Evolutionary conservation across 2,329 filamentous ascomycete species (phyloP).

Genomic region (Fusarium chlamydosporum): DNA sequence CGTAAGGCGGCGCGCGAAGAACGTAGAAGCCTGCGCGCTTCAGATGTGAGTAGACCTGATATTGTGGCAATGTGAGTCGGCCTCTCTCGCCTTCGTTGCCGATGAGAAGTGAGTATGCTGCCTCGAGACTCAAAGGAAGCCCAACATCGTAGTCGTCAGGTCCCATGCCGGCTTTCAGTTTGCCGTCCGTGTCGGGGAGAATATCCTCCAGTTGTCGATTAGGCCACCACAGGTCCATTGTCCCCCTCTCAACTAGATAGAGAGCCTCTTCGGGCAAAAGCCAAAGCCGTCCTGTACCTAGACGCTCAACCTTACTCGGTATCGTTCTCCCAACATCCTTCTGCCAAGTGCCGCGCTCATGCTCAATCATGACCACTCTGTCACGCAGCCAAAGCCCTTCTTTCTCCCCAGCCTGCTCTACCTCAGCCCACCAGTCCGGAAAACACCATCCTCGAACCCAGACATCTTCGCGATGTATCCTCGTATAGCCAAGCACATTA

Average conservation of each 20-base stretch:
- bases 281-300: slow-evolving; percentile 78
- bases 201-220: slow-evolving; percentile 64
- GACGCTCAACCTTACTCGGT: slow-evolving; percentile 67
- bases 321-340: slow-evolving; percentile 80
- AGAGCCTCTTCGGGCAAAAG: slow-evolving; percentile 92
- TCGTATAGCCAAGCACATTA: slow-evolving; percentile 82
- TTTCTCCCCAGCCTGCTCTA: slow-evolving; percentile 45
- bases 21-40: slow-evolving; percentile 88
- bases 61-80: slow-evolving; percentile 80
- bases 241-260: slow-evolving; percentile 89
- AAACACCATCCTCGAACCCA: slow-evolving; percentile 81
- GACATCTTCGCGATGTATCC: slow-evolving; percentile 78
- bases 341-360: slow-evolving; percentile 78
- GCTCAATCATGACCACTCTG: slow-evolving; percentile 76
- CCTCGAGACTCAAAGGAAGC: slow-evolving; percentile 90
- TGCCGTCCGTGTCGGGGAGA: slow-evolving; percentile 56
- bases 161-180: slow-evolving; percentile 43
- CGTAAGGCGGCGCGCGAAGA: slow-evolving; percentile 71
- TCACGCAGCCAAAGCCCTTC: slow-evolving; percentile 58
- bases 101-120: slow-evolving; percentile 87
- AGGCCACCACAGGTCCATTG: slow-evolving; percentile 89
- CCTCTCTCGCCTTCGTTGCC: slow-evolving; percentile 75
- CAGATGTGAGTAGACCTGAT: slow-evolving; percentile 88
- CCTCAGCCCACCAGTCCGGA: slow-evolving; percentile 67
- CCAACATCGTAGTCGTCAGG: slow-evolving; percentile 69